phyloP scores from a whole-genome alignment of 2,329 filamentous ascomycete genomes.

The Trichoderma oligosporum region DNA sequence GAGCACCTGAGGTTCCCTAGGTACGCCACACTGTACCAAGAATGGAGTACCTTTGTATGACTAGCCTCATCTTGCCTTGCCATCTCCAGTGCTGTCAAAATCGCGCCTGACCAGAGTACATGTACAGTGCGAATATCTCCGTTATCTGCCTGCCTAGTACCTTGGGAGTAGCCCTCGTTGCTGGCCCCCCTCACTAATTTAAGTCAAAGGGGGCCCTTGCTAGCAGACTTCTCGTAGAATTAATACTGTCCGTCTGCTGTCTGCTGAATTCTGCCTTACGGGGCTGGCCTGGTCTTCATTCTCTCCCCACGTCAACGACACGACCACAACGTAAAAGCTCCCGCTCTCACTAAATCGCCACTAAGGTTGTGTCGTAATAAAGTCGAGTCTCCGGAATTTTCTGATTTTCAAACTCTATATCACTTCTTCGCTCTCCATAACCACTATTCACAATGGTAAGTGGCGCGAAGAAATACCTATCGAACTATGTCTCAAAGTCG shows the following conservation, averaged over 20 bases:
- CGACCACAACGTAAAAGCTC: conserved; percentile 21
- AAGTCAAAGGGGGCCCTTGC: too few species aligned
- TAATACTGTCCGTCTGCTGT: conserved; percentile 10
- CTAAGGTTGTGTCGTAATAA: conserved; percentile 14
- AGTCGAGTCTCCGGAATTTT: neutral
- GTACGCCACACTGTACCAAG: too few species aligned
- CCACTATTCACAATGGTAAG: conserved; percentile 31
- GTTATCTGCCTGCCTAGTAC: too few species aligned
- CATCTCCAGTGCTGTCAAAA: too few species aligned
- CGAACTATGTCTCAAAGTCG: conserved; percentile 5
- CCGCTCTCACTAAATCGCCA: conserved; percentile 20
- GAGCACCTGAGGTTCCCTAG: neutral
- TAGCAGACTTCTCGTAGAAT: conserved; percentile 16
- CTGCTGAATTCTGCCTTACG: conserved; percentile 18
- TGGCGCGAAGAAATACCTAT: conserved; percentile 9
- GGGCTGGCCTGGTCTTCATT: conserved; percentile 7
- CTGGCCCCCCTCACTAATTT: too few species aligned
- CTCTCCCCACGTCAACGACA: conserved; percentile 21
- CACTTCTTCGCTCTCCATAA: conserved; percentile 20
- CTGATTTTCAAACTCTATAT: neutral
- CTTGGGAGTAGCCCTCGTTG: too few species aligned
- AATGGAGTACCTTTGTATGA: too few species aligned
- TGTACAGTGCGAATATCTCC: neutral
- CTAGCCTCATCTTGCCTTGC: too few species aligned
- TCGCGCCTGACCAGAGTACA: too few species aligned